Evolutionary conservation across 148 eudicot species (phyloP).

Genomic region (Cornus suecica): DNA sequence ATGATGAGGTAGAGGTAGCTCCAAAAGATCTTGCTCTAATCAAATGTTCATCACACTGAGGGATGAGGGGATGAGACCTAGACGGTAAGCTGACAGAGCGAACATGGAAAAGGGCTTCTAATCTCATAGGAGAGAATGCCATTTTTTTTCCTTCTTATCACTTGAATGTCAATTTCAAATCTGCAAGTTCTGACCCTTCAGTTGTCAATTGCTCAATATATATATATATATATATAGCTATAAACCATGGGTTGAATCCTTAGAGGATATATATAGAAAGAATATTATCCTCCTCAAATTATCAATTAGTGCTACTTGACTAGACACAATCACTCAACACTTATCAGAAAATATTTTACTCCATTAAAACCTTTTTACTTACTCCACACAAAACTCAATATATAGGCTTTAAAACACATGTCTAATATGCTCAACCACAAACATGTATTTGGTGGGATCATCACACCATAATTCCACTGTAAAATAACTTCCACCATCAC

Average conservation of each 20-base stretch:
- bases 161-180: not conserved
- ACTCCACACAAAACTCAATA: too few species aligned
- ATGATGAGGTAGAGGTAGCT: conserved; percentile 12
- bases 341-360: too few species aligned
- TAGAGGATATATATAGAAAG: conserved; percentile 9
- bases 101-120: conserved; percentile 9
- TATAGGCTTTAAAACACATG: too few species aligned
- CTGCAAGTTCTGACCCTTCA: not conserved
- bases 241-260: not conserved
- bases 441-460: too few species aligned
- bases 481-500: too few species aligned
- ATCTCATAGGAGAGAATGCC: conserved; percentile 16
- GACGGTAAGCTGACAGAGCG: conserved; percentile 33
- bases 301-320: too few species aligned
- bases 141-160: not conserved
- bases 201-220: not conserved
- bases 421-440: too few species aligned
- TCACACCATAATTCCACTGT: too few species aligned
- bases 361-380: too few species aligned
- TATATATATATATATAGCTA: not conserved
- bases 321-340: too few species aligned
- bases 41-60: conserved; percentile 27
- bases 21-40: conserved; percentile 21
- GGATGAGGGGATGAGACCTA: conserved; percentile 13
- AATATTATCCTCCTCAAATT: not conserved